Base-by-base conservation (phyloP, 2,329 filamentous ascomycete species). In the Xylariaceae sp. region DNA sequence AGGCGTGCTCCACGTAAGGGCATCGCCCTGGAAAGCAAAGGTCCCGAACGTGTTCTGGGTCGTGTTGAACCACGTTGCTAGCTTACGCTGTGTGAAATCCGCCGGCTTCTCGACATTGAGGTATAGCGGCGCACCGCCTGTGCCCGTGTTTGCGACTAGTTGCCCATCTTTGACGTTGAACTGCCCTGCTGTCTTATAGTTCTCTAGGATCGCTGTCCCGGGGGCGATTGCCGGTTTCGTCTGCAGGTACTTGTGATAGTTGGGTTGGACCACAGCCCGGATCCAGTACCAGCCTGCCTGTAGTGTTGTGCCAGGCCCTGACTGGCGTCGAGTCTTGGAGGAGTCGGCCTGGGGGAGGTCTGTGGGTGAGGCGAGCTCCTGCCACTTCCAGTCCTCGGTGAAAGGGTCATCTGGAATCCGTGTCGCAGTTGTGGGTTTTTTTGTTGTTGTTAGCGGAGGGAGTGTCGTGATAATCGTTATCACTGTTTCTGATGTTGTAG, bases 1-100 rank as follows among this genome's bases (percentile, higher is more conserved):
- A 1, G 77, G 67, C 14, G 74, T 74, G 53, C 71, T 77, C 84
- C 84, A 87, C n/a, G 79, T 81, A 26, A 86, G 68, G 1, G 82
- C 78, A 67, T 86, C 83, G n/a, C 83, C 83, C 63, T 80, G 78
- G 69, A 79, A 87, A 0, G 70, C 77, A 68, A 87, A 87, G 0
- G 78, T 78, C 6, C 84, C 83, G 56, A 82, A 86, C 0, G 74
- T 71, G 68, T 82, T 85, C 67, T 80, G 75, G 26, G 74, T 77
- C 43, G 74, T 71, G 17, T 75, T 76, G 71, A 85, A 87, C 39
- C 73, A 78, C 6, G 84, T 78, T 2, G 75, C 72, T 31, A 87
- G 75, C 50, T 75, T 78, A 21, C 76, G 78, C 55, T 76, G 78
- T 3, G 78, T 75, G 33, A 74, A 73, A 56, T 80, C 76, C 6